Evolutionary conservation across 2,329 filamentous ascomycete genomes (phyloP), one percentile per base, ranked within the genome.

Genomic region (Penicillium nordicum): DNA sequence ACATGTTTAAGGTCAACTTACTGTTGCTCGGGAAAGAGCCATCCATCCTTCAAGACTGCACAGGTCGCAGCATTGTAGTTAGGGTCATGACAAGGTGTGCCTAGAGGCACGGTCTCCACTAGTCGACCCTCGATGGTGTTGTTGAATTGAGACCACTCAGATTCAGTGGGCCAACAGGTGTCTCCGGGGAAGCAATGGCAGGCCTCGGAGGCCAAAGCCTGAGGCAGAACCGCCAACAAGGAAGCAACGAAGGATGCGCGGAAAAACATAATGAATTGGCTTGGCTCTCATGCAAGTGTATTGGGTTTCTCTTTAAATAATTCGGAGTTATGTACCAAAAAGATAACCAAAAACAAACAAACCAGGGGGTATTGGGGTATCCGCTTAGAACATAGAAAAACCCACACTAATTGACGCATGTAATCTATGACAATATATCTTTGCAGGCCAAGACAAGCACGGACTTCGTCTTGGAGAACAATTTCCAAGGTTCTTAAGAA

Each of bases 111-210:
- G 0, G 80, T 84, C 11, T 77, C 74, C 41, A 86, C 72, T 29
- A 87, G 71, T 5, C 71, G 73, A 1, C 81, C 82, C 23, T 73
- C 71, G 2, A 86, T 71, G 1, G 82, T 78, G 14, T 66, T 52
- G 63, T 87, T 85, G 50, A 87, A 77, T 0, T 63, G 53, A 7
- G 71, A 61, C 84, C 84, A 87, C 5, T 70, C 67, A 1, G 63
- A 44, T 0, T 60, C 23, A 0, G 71, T 69, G 0, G 84, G 84
- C 83, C 84, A 88, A 64, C 76, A 78, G 1, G 59, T n/a, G 54
- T 85, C 80, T 16, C 77, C 78, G 0, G 84, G 83, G 38, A 80
- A 74, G 67, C 77, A 82, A 18, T 76, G 74, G 66, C 80, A 83
- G 7, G 57, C 30, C 3, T 16, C 25, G 4, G 58, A 49, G 5